Base-by-base conservation (phyloP, 106 monocot genomes). In the Dendrobium catenatum region DNA sequence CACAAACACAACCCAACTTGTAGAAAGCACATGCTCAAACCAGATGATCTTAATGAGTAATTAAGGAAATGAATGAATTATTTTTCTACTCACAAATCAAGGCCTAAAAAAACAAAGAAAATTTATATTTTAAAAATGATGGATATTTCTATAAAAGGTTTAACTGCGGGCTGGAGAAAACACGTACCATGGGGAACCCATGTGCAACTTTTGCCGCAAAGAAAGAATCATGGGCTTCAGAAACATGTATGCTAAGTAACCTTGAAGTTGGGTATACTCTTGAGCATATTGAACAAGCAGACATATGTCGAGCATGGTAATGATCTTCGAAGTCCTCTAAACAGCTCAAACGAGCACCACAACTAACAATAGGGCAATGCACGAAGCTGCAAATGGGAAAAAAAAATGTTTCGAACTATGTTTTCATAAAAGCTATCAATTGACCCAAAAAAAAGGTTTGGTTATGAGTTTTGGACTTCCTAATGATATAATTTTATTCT, bases 201-300 rank as follows among this genome's bases (percentile, higher is more conserved):
- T 91, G 91, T 27, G 98, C 92, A 78, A 91, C 95, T 86, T 99
- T 99, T 66, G 98, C 93, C 86, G 93, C 84, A 68, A 95, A 99
- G 88, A 93, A 99, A 55, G 98, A 99, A 88, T 99, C 98, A 81
- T 99, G 98, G 11, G 84, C 82, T 86, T 99, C 95, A 66, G 98
- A 95, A 55, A 99, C 80, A 90, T 99, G 98, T 79, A 99, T 95
- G 47, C 93, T 91, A 31, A 99, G 89, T 75, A 99, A 87, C 18
- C 90, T 81, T 42, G 89, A 89, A 77, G 98, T 99, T 78, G 95
- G 95, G 43, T 86, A 99, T 42, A 95, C 93, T 85, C 93, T 85
- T 54, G 82, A 90, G 59, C 98, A 99, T 31, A 93, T 90, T 18
- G 95, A 91, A 82, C 97, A 97, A 26, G 90, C 90, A 26, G 97